A percentile compares a stretch with the other conserved stretches of the same genome.
Evolutionary conservation across 257 asterid genomes (phyloP).

Genomic region (Anisodus acutangulus): DNA sequence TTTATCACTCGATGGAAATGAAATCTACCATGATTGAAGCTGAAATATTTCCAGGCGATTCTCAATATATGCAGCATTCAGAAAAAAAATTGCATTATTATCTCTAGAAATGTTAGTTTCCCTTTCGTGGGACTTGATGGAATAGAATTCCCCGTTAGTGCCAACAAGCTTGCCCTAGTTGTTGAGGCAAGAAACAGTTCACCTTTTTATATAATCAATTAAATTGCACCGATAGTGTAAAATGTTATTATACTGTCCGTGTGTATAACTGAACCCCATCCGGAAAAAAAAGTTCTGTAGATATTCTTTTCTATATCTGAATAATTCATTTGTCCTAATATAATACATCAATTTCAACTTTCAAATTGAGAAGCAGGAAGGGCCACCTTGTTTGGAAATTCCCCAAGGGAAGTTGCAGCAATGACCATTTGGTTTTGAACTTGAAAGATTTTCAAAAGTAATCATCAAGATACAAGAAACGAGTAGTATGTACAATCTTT

Average conservation of each 20-base stretch:
- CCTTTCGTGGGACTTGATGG: too few species aligned
- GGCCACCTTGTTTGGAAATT: neutral
- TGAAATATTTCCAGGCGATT: too few species aligned
- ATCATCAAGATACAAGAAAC: neutral
- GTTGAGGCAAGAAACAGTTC: neutral
- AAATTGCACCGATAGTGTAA: too few species aligned
- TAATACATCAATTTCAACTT: neutral
- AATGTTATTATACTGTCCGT: neutral
- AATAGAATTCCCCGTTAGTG: neutral
- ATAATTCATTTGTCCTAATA: neutral
- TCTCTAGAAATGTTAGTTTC: too few species aligned
- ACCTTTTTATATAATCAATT: neutral
- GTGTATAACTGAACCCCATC: neutral
- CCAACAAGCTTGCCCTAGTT: neutral
- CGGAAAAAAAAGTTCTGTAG: neutral
- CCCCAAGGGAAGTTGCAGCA: neutral
- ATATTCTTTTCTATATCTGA: neutral
- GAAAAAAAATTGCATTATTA: too few species aligned
- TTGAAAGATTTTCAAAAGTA: neutral
- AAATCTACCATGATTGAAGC: too few species aligned
- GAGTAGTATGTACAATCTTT: neutral
- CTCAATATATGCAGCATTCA: too few species aligned
- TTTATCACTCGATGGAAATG: too few species aligned
- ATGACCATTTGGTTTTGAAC: neutral
- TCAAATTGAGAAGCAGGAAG: neutral